Evolutionary conservation across 1,284 basidiomycete genomes (phyloP).

Genomic region (Ustilago crameri): DNA sequence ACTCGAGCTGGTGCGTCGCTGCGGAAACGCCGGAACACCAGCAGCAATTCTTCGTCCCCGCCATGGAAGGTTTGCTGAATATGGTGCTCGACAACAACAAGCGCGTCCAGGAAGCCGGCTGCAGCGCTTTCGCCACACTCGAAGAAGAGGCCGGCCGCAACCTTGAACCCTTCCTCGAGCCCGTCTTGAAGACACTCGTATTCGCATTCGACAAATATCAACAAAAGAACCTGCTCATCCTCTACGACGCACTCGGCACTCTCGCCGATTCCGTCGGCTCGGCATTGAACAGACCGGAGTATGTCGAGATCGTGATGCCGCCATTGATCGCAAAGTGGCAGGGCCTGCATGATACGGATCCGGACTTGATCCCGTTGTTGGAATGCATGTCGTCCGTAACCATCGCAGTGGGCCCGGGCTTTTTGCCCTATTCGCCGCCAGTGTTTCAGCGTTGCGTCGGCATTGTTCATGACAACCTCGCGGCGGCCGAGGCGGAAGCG

Average conservation of each 20-base stretch:
- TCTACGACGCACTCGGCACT: constrained; percentile 98
- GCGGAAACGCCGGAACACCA: constrained; percentile 85
- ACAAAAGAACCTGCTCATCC: constrained; percentile 97
- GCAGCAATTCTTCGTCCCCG: constrained; percentile 90
- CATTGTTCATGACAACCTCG: constrained; percentile 86
- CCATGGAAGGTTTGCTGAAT: constrained; percentile 95
- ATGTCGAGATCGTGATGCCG: constrained; percentile 95
- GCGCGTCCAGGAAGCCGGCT: constrained; percentile 98
- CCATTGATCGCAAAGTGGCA: constrained; percentile 90
- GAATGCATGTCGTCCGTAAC: constrained; percentile 97
- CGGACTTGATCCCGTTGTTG: constrained; percentile 86
- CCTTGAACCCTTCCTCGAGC: constrained; percentile 91
- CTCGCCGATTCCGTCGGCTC: constrained; percentile 93
- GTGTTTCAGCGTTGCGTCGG: constrained; percentile 91
- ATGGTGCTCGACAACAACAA: constrained; percentile 99
- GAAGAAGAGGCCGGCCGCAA: constrained; percentile 95
- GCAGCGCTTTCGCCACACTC: constrained; percentile 96
- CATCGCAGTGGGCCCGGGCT: constrained; percentile 92
- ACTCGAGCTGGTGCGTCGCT: constrained; percentile 91
- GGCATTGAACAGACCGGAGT: constrained; percentile 84
- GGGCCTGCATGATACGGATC: constrained; percentile 86
- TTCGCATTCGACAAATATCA: constrained; percentile 98
- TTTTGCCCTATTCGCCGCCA: constrained; percentile 86
- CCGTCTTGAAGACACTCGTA: constrained; percentile 92
- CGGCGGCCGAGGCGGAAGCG: constrained; percentile 78